phyloP scores from a whole-genome alignment of 23 red algal genomes.

The Gracilaria vermiculophylla region DNA sequence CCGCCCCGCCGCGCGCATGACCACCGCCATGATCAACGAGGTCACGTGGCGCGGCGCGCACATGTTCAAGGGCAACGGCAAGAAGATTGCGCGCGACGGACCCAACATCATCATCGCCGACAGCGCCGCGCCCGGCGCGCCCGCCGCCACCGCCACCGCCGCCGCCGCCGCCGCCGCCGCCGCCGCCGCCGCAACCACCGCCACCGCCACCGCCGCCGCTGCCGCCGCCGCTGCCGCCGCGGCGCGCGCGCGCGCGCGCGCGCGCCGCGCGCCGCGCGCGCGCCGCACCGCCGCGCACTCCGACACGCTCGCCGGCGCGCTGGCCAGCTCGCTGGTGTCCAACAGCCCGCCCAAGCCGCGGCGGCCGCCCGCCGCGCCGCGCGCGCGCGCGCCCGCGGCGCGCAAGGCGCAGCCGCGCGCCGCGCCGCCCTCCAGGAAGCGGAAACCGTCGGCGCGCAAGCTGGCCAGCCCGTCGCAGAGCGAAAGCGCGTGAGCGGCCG shows the following conservation, averaged over 20 bases:
- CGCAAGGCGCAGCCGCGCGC: constrained; percentile 25
- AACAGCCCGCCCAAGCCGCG: background rate
- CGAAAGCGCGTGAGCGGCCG: constrained; percentile 1
- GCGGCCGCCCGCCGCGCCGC: background rate
- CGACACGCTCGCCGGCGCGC: constrained; percentile 16
- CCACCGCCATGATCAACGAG: constrained; percentile 43
- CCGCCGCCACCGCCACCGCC: background rate
- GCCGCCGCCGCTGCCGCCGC: too few species aligned
- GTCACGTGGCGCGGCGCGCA: constrained; percentile 35
- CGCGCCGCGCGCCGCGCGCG: background rate
- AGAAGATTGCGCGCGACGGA: constrained; percentile 63
- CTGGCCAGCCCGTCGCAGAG: constrained; percentile 37
- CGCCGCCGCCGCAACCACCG: too few species aligned
- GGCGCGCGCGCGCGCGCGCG: too few species aligned
- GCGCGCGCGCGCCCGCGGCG: background rate
- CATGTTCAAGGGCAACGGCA: constrained; percentile 64
- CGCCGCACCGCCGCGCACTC: constrained; percentile 35
- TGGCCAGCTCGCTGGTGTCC: constrained; percentile 7
- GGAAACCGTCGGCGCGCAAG: constrained; percentile 24
- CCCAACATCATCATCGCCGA: constrained; percentile 60
- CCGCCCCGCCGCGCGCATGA: background rate
- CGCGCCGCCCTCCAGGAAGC: constrained; percentile 13
- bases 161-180: constrained; percentile 5
- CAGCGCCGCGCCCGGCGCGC: background rate
- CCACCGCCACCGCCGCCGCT: too few species aligned